Base-by-base conservation (phyloP, 805 yeast species). In the Wickerhamiella parazyma region DNA sequence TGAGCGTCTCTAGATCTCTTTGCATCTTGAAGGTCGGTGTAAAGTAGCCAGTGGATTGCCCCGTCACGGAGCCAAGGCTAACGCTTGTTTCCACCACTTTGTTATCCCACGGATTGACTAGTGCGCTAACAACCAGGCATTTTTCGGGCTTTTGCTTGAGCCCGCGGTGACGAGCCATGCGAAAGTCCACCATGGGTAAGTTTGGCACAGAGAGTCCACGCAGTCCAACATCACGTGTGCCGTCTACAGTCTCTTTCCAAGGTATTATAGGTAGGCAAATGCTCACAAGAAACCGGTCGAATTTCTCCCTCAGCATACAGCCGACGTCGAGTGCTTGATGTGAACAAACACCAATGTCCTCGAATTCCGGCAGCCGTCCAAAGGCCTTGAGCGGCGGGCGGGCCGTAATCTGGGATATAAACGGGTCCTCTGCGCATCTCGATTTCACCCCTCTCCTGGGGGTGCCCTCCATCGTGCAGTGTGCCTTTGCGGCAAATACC, bases 31-130 rank as follows among this genome's bases (percentile, higher is more conserved):
- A 28, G 6, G 31, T 28, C 5, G 31, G 31, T 28, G 31, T 28
- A 28, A 28, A 28, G 31, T 28, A 28, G 16, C 31, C 31, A 3
- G 16, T 28, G 31, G 12, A 20, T 22, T 31, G 25, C 12, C 42
- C 42, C 14, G n/a, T 10, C 3, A 21, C 22, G 4, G 22, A n/a
- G 16, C 36, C 36, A 3, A 39, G 26, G 7, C 22, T 9, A 14
- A 31, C 42, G 14, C n/a, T 18, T 3, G 16, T 19, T 11, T 29
- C 36, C 10, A 39, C 36, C 3, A 39, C n/a, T 19, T 22, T 18
- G 16, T 31, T 39, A 25, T 39, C 24, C 42, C 42, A 39, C 4
- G 42, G 42, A 16, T 39, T 39, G 10, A 39, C 26, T 2, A 39
- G 31, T 18, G 42, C 42, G 14, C 36, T 39, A 3, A 39, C 16